Evolutionary conservation across 78 protist genomes (phyloP).

Genomic region (Dictyostelium discoideum): DNA sequence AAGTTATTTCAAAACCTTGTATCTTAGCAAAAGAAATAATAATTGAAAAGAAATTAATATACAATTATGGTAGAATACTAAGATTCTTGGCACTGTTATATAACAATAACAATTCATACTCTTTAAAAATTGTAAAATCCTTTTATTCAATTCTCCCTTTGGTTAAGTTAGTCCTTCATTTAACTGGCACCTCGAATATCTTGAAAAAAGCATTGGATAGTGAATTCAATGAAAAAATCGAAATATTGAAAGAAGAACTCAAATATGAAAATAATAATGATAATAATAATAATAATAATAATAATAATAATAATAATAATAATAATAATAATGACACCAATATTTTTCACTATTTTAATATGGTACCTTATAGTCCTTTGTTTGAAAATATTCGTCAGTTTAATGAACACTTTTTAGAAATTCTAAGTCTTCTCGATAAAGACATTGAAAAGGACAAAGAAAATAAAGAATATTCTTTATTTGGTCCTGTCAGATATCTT

Average conservation of each 20-base stretch:
- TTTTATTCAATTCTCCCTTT: neutral
- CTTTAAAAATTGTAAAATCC: neutral
- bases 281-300: no score
- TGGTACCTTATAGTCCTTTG: no score
- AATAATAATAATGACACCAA: no score
- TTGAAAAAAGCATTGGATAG: no score
- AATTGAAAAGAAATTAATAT: neutral
- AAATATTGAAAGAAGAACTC: neutral
- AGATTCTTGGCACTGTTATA: neutral
- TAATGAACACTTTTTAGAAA: neutral
- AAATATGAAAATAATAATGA: no score
- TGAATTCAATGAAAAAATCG: neutral
- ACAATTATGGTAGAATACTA: neutral
- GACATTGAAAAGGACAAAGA: neutral
- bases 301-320: no score
- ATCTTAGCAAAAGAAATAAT: neutral
- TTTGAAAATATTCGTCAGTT: neutral
- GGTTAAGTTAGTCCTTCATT: neutral
- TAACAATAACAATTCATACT: neutral
- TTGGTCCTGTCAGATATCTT: neutral
- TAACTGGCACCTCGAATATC: neutral
- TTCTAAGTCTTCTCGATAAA: neutral
- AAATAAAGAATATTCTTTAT: neutral
- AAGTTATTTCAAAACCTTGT: no score
- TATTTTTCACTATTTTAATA: no score